Evolutionary conservation across 768 basidiomycete species (phyloP).

Genomic region (Amylocystis lapponica): DNA sequence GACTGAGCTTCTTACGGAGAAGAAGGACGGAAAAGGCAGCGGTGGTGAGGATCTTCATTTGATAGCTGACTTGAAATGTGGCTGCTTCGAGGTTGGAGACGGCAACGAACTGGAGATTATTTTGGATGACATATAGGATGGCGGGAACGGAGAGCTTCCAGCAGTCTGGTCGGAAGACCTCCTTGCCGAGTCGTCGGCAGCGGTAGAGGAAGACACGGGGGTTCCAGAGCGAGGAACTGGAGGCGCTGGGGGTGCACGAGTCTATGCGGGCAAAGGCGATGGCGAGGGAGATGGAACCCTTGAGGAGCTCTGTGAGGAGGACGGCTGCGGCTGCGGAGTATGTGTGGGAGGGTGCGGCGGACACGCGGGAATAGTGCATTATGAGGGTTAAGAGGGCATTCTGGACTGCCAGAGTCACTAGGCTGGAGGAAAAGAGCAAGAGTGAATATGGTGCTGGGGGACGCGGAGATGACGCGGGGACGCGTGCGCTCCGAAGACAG

Average conservation of each 20-base stretch:
- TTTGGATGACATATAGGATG: slow-evolving; percentile 92
- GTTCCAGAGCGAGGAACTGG: slow-evolving; percentile 31
- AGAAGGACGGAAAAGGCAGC: slow-evolving; percentile 84
- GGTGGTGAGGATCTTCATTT: slow-evolving; percentile 96
- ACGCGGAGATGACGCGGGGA: slow-evolving; percentile 1
- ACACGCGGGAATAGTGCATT: slow-evolving; percentile 94
- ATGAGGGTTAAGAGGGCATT: slow-evolving; percentile 88
- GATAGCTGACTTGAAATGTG: slow-evolving; percentile 95
- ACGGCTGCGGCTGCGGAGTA: slow-evolving; percentile 96
- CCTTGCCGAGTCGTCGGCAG: slow-evolving; percentile 51
- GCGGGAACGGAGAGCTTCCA: slow-evolving; percentile 98
- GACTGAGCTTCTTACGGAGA: slow-evolving; percentile 67
- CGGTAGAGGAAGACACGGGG: slow-evolving; percentile 36
- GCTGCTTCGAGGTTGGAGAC: slow-evolving; percentile 91
- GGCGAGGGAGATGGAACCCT: slow-evolving; percentile 79
- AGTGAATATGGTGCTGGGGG: slow-evolving; percentile 1
- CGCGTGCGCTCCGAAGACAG: slow-evolving; percentile 1
- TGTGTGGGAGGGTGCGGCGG: slow-evolving; percentile 62
- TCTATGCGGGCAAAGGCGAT: slow-evolving; percentile 75
- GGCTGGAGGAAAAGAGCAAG: slow-evolving; percentile 34
- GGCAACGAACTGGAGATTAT: slow-evolving; percentile 93
- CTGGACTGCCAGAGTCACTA: slow-evolving; percentile 85
- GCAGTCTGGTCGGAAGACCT: slow-evolving; percentile 85
- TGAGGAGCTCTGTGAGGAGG: slow-evolving; percentile 89
- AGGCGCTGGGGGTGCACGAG: slow-evolving; percentile 17